Conservation (phyloP, 2,329 filamentous ascomycete species). For the Myriosclerotinia scirpicola region DNA sequence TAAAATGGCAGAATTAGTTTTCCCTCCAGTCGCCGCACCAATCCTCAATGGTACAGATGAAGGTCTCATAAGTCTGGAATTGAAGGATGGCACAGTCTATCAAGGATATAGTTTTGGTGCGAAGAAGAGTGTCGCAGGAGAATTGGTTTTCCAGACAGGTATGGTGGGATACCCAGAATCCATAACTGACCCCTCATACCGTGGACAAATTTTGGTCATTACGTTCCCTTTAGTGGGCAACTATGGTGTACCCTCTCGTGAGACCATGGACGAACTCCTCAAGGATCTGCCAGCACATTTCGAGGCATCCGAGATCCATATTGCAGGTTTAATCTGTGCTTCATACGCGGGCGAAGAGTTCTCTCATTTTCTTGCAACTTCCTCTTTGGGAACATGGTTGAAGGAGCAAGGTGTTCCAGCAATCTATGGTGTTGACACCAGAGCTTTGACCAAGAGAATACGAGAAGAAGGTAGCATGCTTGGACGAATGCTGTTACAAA, state of each 20-base stretch:
- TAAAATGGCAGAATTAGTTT: slow-evolving; percentile 28
- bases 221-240: slow-evolving; percentile 96
- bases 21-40: slow-evolving; percentile 33
- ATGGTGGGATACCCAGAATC: slow-evolving; percentile 99
- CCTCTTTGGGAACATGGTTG: slow-evolving; percentile 90
- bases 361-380: slow-evolving; percentile 89
- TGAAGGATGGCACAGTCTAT: slow-evolving; percentile 87
- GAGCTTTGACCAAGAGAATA: slow-evolving; percentile 91
- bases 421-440: slow-evolving; percentile 92
- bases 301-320: slow-evolving; percentile 88
- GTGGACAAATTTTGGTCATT: slow-evolving; percentile 91
- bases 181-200: slow-evolving; percentile 82
- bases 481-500: slow-evolving; percentile 80
- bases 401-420: slow-evolving; percentile 94
- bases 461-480: slow-evolving; percentile 95
- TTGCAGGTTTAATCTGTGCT: slow-evolving; percentile 85
- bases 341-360: slow-evolving; percentile 94
- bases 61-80: slow-evolving; percentile 79
- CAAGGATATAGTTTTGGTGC: slow-evolving; percentile 97
- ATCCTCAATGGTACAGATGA: slow-evolving; percentile 46
- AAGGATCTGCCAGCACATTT: slow-evolving; percentile 88
- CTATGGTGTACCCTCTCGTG: slow-evolving; percentile 91
- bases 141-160: slow-evolving; percentile 98
- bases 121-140: slow-evolving; percentile 88
- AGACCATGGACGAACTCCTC: slow-evolving; percentile 80